Base-by-base conservation (phyloP, 495 filamentous ascomycete species). In the Podospora australis region DNA sequence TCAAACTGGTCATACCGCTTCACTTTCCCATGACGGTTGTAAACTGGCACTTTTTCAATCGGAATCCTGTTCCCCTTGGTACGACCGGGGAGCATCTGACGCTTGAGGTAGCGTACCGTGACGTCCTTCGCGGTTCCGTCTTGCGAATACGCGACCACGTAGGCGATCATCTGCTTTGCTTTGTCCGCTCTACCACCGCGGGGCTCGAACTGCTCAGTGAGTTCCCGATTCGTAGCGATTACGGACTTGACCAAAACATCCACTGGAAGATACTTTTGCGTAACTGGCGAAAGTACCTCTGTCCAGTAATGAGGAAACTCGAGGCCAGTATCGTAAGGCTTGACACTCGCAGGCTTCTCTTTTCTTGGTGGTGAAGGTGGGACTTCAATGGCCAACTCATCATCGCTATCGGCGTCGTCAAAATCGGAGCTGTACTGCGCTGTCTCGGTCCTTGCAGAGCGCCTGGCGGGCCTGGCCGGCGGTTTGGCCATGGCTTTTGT, bases 111-210 rank as follows among this genome's bases (percentile, higher is more conserved):
- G 11, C 91, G 80, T 3, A 89, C 84, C 1, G 92, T 97, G 29
- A 99, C 87, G 58, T 97, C 92, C 67, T 96, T 97, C 8, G 88
- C 94, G 0, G 88, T 88, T 10, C 86, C 86, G 59, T 97, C 89
- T 8, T 80, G 56, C 2, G 88, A 89, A 68, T 87, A 88, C 0
- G 83, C 90, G 9, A 99, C 72, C n/a, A 94, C 78, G 52, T 99
- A 99, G 44, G 86, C 82, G 46, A 96, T 89, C 11, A 94, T 80
- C 64, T 96, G 91, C 57, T 90, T 95, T 4, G 85, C 80, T 51
- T 83, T 84, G 21, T 91, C 85, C 0, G 90, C 86, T 58, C 83
- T 87, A 36, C 72, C 74, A 1, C 91, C 89, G 22, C 89, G 83
- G 10, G 88, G 85, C 54, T 96, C 88, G 39, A 97, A 87, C 7